These are phyloP conservation scores for Cladochytrium tenue DNA, from an alignment of 371 early-diverging fungal genomes.

Conservation along the genomic window DNA sequence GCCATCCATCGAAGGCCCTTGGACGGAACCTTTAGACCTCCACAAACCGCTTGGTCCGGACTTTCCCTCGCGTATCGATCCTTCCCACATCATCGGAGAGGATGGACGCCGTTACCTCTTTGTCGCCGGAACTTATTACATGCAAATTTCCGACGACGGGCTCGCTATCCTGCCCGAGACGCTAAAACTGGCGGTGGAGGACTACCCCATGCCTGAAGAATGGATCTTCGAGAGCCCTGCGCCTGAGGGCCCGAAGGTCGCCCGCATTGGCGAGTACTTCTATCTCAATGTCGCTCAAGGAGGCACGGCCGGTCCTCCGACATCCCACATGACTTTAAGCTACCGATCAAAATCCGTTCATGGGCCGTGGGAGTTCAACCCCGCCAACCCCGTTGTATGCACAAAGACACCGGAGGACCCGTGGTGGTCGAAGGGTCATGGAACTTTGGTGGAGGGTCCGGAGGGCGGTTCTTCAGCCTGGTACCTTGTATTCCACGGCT, in stretches of 20 bases:
- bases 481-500: constrained; percentile 6
- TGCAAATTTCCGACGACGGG: constrained; percentile 1
- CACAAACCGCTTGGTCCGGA: neutral
- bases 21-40: neutral
- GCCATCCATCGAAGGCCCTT: neutral
- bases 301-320: constrained; percentile 5
- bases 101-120: constrained; percentile 2
- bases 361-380: constrained; percentile 5
- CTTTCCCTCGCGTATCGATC: constrained; percentile 3
- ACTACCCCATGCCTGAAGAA: constrained; percentile 1
- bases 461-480: neutral
- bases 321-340: constrained; percentile 6
- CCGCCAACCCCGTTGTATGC: neutral
- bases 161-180: neutral
- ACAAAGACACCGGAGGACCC: constrained; percentile 4
- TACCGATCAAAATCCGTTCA: constrained; percentile 3
- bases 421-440: constrained; percentile 5
- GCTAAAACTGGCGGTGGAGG: neutral
- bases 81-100: constrained; percentile 4
- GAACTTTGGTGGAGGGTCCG: neutral
- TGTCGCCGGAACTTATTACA: constrained; percentile 5
- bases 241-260: constrained; percentile 7
- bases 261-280: constrained; percentile 4
- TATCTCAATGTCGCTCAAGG: constrained; percentile 5
- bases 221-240: constrained; percentile 5